phyloP scores from a whole-genome alignment of 176 grass and related monocot genomes.

The Oryza glaberrima region DNA sequence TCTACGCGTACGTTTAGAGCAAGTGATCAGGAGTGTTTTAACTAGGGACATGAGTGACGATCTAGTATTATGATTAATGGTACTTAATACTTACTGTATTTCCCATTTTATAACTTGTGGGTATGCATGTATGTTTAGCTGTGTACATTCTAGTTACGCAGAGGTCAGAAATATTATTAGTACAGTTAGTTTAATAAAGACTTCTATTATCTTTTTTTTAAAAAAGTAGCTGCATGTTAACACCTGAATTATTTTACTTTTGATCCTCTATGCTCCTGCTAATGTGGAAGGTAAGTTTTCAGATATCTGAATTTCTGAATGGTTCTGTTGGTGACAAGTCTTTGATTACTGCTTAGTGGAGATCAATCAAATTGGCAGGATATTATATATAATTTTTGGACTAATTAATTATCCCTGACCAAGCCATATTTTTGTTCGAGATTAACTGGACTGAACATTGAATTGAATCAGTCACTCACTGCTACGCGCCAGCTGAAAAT shows the following conservation, averaged over 20 bases:
- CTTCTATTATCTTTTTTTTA: too few species aligned
- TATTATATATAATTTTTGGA: background rate
- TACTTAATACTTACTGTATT: too few species aligned
- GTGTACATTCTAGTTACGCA: too few species aligned
- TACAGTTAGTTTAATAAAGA: too few species aligned
- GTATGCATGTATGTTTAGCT: too few species aligned
- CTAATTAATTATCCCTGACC: background rate
- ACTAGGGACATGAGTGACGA: too few species aligned
- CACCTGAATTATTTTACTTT: background rate
- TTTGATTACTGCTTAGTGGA: background rate
- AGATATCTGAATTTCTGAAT: background rate
- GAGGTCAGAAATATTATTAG: too few species aligned
- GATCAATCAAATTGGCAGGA: background rate
- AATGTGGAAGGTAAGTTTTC: background rate
- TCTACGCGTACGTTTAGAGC: too few species aligned
- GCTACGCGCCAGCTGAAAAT: background rate
- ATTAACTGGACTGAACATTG: background rate
- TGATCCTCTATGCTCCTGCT: background rate
- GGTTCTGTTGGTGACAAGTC: background rate
- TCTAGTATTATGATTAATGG: too few species aligned
- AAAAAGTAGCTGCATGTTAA: background rate
- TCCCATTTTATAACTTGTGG: too few species aligned
- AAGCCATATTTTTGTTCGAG: background rate
- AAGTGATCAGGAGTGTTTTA: too few species aligned
- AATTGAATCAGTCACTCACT: constrained; percentile 2